Evolutionary conservation across 176 grass and related monocot species (phyloP), one percentile per base, ranked within the genome.

Genomic region (Urochloa ruziziensis): DNA sequence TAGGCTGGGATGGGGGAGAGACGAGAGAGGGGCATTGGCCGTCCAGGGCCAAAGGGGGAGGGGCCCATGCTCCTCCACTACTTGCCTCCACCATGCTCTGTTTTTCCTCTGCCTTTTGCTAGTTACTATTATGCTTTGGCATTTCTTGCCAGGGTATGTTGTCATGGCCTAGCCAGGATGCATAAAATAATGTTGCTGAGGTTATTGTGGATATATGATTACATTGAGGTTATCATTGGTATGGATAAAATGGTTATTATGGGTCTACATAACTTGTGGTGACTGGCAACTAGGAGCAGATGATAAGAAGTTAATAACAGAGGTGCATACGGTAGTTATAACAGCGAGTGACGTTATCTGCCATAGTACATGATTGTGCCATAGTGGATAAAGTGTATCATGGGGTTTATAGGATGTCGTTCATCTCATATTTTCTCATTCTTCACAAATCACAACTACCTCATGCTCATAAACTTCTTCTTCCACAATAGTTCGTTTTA

Each of bases 1-100:
- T 89, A 89, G 83, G 74, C 51, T 11, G 62, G 39, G 57, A 15
- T 16, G 3, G 15, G 13, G 10, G 29, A 21, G 59, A n/a, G 29
- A 56, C 19, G 23, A 39, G 60, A 17, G 23, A n/a, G 64, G 36
- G 64, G 54, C 44, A 70, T 36, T 82, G 30, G 65, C 83, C 78
- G 73, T 77, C 73, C 83, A 78, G 32, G 35, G 59, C 30, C 67
- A 34, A 83, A 73, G 83, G 88, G 28, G 36, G 54, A 65, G 84
- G 88, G 74, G 0, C 73, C 88, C 88, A 67, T 83, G 57, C 84
- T 27, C 52, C 43, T 71, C 53, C 83, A 84, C 84, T 80, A 74
- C 15, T 33, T 69, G 81, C 78, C 72, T 88, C 82, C 71, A 91
- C 84, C 77, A 83, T 70, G 1, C 75, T 75, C 62, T 77, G 84